Percentiles rank a stretch among this genome's conserved stretches.
Evolutionary conservation across 306 rosid genomes (phyloP).

Genomic region (Argentina anserina): DNA sequence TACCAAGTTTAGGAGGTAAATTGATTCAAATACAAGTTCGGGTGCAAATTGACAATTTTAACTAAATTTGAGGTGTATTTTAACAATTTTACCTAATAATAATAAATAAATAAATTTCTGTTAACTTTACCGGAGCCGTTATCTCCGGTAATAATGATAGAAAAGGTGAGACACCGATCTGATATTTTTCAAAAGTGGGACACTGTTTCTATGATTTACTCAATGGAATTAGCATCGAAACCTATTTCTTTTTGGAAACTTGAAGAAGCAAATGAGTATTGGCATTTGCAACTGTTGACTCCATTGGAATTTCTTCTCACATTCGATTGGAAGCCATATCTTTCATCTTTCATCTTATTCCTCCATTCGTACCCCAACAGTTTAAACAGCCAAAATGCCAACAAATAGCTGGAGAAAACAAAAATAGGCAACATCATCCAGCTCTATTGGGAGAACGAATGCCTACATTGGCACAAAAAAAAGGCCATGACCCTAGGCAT

Average conservation of each 20-base stretch:
- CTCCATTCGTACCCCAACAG: conserved; percentile 47
- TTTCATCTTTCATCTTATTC: conserved; percentile 18
- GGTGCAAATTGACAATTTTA: too few species aligned
- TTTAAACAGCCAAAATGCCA: conserved; percentile 61
- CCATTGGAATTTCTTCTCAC: conserved; percentile 44
- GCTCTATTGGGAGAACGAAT: conserved; percentile 18
- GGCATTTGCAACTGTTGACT: conserved; percentile 68
- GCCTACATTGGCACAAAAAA: conserved; percentile 19
- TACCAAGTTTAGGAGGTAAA: too few species aligned
- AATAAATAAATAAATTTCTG: too few species aligned
- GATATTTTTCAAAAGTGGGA: too few species aligned
- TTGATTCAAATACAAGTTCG: too few species aligned
- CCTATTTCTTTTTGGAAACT: background rate
- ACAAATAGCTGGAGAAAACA: conserved; percentile 38
- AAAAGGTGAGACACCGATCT: too few species aligned
- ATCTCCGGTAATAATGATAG: too few species aligned
- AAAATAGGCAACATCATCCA: conserved; percentile 25
- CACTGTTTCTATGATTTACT: too few species aligned
- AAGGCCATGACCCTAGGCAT: conserved; percentile 30
- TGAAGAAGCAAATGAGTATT: conserved; percentile 22
- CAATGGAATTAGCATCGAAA: background rate
- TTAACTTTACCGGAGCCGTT: too few species aligned
- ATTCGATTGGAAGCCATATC: conserved; percentile 21
- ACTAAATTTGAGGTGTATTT: too few species aligned
- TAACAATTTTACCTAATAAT: too few species aligned